A percentile compares a stretch with the other conserved stretches of the same genome.
These are phyloP conservation scores for Entelexis paramagnoliae DNA, from an alignment of 1,139 yeast genomes.

Conservation along the genomic window DNA sequence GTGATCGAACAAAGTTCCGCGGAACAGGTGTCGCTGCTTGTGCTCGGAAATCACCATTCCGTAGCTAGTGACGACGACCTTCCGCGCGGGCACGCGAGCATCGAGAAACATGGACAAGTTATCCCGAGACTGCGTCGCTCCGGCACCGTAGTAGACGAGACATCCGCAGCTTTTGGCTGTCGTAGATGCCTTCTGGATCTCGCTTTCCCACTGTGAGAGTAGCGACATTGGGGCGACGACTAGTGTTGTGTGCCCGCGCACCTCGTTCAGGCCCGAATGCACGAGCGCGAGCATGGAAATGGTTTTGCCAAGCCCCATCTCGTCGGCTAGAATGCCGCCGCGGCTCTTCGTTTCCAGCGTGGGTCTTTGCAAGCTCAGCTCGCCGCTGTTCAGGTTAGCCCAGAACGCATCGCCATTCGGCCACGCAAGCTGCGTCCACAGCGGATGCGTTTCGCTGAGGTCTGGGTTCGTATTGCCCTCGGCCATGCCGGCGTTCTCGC, in stretches of 20 bases:
- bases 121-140: background rate
- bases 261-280: constrained; percentile 34
- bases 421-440: constrained; percentile 77
- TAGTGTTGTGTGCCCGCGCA: constrained; percentile 38
- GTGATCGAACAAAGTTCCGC: constrained; percentile 57
- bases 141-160: constrained; percentile 60
- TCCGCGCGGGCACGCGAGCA: constrained; percentile 37
- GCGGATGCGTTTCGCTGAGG: constrained; percentile 49
- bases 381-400: constrained; percentile 77
- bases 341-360: constrained; percentile 39
- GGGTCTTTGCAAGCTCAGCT: constrained; percentile 61
- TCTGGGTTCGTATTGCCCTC: constrained; percentile 36
- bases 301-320: constrained; percentile 94
- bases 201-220: constrained; percentile 82
- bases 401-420: constrained; percentile 50
- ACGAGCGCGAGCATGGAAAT: constrained; percentile 70
- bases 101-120: constrained; percentile 23
- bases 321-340: constrained; percentile 95
- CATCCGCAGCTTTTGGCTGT: constrained; percentile 27
- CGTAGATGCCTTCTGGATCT: constrained; percentile 45
- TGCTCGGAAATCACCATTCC: constrained; percentile 79
- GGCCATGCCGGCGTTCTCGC: constrained; percentile 27
- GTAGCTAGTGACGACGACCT: constrained; percentile 75
- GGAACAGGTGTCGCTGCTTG: constrained; percentile 26
- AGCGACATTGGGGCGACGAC: constrained; percentile 87